Evolutionary conservation across 2,329 filamentous ascomycete genomes (phyloP).

Genomic region (Ampelomyces quisqualis): DNA sequence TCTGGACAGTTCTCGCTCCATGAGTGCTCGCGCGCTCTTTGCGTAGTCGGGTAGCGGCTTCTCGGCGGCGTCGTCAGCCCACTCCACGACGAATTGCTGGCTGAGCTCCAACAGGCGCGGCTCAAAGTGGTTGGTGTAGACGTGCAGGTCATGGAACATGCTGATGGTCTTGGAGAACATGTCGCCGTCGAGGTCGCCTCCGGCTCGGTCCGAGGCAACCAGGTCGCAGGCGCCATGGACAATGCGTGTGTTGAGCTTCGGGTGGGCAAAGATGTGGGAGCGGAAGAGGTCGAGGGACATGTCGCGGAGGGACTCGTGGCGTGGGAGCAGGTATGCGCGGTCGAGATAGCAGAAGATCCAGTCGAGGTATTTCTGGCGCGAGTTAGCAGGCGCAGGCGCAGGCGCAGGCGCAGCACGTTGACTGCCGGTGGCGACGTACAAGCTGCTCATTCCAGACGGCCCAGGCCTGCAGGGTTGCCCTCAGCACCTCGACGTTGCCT

Average conservation of each 20-base stretch:
- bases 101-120: conserved; percentile 69
- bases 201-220: conserved; percentile 68
- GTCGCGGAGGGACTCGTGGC: conserved; percentile 76
- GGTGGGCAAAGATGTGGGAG: conserved; percentile 57
- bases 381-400: conserved; percentile 13
- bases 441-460: conserved; percentile 74
- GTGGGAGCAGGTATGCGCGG: conserved; percentile 79
- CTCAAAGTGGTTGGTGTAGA: conserved; percentile 81
- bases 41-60: conserved; percentile 74
- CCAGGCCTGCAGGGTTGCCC: conserved; percentile 66
- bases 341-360: conserved; percentile 95
- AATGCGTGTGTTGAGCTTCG: conserved; percentile 54
- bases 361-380: conserved; percentile 66
- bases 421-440: conserved; percentile 50
- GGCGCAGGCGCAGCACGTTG: background rate
- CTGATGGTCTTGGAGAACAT: conserved; percentile 71
- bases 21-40: conserved; percentile 64
- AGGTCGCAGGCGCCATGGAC: conserved; percentile 75
- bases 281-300: conserved; percentile 77
- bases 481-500: conserved; percentile 65
- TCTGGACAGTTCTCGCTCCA: conserved; percentile 70
- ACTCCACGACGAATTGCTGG: conserved; percentile 65
- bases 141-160: conserved; percentile 81
- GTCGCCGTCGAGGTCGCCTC: conserved; percentile 58
- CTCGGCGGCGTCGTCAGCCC: conserved; percentile 64